These are phyloP conservation scores for Isochrysis galbana DNA, from an alignment of 78 protist species.

Conservation along the genomic window DNA sequence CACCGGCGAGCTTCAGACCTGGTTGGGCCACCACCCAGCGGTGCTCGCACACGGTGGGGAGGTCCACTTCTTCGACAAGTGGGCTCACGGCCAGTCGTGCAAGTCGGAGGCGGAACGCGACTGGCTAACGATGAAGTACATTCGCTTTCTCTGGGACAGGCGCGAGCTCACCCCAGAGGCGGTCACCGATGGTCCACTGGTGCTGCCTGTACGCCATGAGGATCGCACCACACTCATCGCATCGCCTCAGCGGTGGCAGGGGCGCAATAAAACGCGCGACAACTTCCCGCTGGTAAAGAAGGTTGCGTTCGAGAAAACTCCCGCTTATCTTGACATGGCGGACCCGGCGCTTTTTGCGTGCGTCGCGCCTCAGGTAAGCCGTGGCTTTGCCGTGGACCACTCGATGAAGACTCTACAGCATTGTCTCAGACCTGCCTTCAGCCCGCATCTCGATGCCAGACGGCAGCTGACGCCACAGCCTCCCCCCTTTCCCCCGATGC, in stretches of 20 bases:
- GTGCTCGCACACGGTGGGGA: not conserved
- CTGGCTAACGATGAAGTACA: not conserved
- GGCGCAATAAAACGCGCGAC: too few relatives aligned
- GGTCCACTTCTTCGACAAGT: constrained; percentile 21
- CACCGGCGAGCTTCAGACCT: constrained; percentile 25
- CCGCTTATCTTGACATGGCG: not conserved
- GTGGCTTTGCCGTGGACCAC: too few relatives aligned
- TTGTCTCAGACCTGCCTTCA: not conserved
- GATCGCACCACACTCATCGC: too few relatives aligned
- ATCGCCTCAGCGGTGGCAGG: too few relatives aligned
- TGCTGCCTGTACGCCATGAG: too few relatives aligned
- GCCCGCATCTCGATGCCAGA: not conserved
- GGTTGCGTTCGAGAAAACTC: not conserved
- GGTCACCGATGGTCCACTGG: too few relatives aligned
- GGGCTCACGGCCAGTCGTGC: not conserved
- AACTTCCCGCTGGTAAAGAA: not conserved
- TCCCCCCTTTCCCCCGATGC: not conserved
- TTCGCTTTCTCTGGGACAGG: not conserved
- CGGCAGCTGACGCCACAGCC: not conserved
- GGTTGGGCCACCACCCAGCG: not conserved
- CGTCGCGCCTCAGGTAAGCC: not conserved
- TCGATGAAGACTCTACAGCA: too few relatives aligned
- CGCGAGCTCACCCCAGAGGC: too few relatives aligned
- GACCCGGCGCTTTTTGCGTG: not conserved
- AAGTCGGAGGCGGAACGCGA: not conserved